Conservation (phyloP, 108 stramenopile species). For the Nitzschia sp. region DNA sequence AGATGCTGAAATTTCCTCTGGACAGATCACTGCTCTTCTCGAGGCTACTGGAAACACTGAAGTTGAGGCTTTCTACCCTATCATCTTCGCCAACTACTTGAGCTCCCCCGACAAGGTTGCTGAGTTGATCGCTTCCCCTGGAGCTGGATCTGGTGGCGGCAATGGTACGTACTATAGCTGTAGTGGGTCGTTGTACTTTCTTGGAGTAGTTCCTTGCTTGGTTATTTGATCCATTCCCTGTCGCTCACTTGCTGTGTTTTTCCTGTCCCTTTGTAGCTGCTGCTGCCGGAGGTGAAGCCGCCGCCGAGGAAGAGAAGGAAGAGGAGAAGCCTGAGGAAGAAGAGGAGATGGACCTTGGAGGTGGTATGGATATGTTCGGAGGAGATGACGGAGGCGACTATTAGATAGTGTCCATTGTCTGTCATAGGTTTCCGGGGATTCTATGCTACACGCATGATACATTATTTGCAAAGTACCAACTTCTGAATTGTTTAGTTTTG, state of each 20-base stretch:
- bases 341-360: conserved; percentile 73
- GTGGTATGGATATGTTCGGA: conserved; percentile 88
- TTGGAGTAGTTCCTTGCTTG: not conserved
- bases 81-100: conserved; percentile 89
- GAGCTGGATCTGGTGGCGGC: conserved; percentile 71
- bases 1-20: conserved; percentile 87
- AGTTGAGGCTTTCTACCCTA: conserved; percentile 94
- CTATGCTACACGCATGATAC: not conserved
- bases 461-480: too few relatives aligned
- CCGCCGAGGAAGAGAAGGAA: conserved; percentile 59
- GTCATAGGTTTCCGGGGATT: conserved; percentile 4
- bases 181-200: not conserved
- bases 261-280: conserved; percentile 40
- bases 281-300: conserved; percentile 66
- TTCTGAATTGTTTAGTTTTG: too few relatives aligned
- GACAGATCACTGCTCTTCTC: conserved; percentile 85
- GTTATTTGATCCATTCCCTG: not conserved
- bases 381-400: conserved; percentile 64
- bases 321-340: conserved; percentile 71
- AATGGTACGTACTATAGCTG: conserved; percentile 6
- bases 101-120: conserved; percentile 75
- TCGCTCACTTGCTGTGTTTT: not conserved
- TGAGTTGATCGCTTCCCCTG: conserved; percentile 76
- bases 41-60: conserved; percentile 92
- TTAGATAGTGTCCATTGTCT: conserved; percentile 20